A percentile compares a stretch with the other conserved stretches of the same genome.
phyloP scores from a whole-genome alignment of 2,329 filamentous ascomycete genomes.

The Coniochaeta pulveracea region DNA sequence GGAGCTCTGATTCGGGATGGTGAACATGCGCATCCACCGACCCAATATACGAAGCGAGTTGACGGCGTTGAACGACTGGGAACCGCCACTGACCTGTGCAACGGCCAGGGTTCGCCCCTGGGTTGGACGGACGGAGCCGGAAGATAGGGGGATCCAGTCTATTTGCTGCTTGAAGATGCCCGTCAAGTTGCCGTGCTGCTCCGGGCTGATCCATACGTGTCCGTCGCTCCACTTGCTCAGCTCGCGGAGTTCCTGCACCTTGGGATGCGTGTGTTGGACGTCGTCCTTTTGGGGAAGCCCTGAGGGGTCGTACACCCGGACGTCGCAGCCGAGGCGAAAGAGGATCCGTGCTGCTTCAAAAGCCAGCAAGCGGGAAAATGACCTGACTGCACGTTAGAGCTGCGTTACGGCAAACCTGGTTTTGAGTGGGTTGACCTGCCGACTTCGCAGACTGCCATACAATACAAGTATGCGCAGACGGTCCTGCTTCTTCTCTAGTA shows the following conservation, averaged over 20 bases:
- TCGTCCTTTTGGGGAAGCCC: constrained; percentile 54
- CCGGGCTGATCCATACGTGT: constrained; percentile 53
- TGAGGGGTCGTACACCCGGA: constrained; percentile 48
- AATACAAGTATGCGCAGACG: constrained; percentile 46
- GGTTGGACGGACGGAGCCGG: constrained; percentile 51
- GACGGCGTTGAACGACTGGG: constrained; percentile 56
- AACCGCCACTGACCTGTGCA: constrained; percentile 52
- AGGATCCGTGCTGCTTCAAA: constrained; percentile 50
- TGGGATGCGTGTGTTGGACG: constrained; percentile 40
- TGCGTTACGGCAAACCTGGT: too few relatives aligned
- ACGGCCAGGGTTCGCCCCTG: constrained; percentile 54
- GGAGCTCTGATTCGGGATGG: constrained; percentile 54
- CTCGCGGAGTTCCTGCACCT: constrained; percentile 51
- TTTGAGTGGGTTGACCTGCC: constrained; percentile 11
- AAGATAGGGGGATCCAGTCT: constrained; percentile 55
- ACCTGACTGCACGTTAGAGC: too few relatives aligned
- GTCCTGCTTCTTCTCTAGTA: constrained; percentile 23
- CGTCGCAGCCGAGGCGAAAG: constrained; percentile 53
- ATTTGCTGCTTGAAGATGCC: constrained; percentile 61
- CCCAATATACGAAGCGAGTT: constrained; percentile 55
- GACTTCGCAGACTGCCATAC: constrained; percentile 44
- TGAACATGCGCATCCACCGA: constrained; percentile 61
- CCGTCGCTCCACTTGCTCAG: constrained; percentile 55
- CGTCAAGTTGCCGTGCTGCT: constrained; percentile 57
- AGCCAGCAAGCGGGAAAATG: constrained; percentile 49